Conservation (phyloP, 2,329 filamentous ascomycete genomes). For the Claviceps africana region DNA sequence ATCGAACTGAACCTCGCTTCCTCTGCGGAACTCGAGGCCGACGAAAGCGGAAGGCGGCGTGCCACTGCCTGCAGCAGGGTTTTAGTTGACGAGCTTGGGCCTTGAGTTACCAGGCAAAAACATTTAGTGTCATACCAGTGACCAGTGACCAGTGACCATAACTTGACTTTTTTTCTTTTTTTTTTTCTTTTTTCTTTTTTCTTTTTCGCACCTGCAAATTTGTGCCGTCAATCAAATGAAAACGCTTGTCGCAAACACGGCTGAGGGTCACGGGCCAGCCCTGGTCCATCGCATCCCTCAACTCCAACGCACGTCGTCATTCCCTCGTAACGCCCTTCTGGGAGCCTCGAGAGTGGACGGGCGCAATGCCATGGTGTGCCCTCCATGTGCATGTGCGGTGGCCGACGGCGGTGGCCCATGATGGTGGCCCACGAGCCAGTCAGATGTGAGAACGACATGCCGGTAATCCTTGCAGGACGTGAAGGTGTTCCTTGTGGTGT, state of each 20-base stretch:
- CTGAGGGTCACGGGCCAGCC: neutral
- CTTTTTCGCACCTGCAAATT: too few species aligned
- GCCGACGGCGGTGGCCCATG: neutral
- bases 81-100: neutral
- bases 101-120: neutral
- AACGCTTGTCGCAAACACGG: neutral
- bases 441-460: slow-evolving; percentile 1
- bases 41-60: neutral
- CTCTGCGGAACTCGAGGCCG: neutral
- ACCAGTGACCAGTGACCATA: too few species aligned
- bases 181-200: too few species aligned
- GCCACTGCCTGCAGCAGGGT: neutral
- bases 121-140: neutral
- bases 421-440: slow-evolving; percentile 3
- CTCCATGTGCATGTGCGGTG: neutral
- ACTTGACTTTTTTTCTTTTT: too few species aligned
- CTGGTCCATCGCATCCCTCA: neutral
- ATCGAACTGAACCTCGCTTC: neutral
- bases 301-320: slow-evolving; percentile 1
- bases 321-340: neutral
- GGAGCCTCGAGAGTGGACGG: neutral
- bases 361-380: neutral
- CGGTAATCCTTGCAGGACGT: slow-evolving; percentile 1
- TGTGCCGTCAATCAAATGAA: neutral
- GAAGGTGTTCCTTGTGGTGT: neutral